Evolutionary conservation across 805 yeast species (phyloP).

Genomic region (Lipomyces starkeyi): DNA sequence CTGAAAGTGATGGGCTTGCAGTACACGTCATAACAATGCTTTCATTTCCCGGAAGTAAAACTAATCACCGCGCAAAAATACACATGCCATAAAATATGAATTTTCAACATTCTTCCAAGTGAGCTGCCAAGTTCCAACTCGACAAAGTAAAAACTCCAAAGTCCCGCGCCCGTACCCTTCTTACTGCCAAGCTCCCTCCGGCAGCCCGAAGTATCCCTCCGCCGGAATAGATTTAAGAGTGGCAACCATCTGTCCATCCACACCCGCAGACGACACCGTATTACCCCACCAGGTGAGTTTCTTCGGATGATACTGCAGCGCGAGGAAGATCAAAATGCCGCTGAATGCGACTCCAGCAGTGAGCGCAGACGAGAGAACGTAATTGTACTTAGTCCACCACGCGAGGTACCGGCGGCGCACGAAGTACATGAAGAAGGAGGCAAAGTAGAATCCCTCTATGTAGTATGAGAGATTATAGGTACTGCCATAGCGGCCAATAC

Average conservation of each 20-base stretch:
- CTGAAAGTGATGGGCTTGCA: too few species aligned
- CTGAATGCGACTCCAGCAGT: conserved; percentile 71
- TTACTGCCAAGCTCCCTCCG: conserved; percentile 44
- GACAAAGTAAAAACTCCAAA: neutral
- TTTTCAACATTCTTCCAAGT: too few species aligned
- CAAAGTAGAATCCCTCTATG: conserved; percentile 51
- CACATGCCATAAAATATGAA: too few species aligned
- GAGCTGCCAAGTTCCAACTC: too few species aligned
- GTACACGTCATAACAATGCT: too few species aligned
- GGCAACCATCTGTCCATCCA: conserved; percentile 27
- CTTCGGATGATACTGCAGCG: conserved; percentile 50
- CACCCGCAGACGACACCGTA: conserved; percentile 36
- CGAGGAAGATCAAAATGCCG: conserved; percentile 63
- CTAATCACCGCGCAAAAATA: too few species aligned
- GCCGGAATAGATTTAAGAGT: conserved; percentile 20
- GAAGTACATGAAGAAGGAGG: conserved; percentile 62
- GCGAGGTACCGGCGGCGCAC: conserved; percentile 60
- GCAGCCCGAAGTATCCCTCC: conserved; percentile 39
- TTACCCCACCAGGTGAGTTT: conserved; percentile 66
- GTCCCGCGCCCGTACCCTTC: too few species aligned
- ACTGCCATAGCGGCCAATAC: conserved; percentile 31
- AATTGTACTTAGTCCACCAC: conserved; percentile 82
- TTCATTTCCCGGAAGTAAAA: too few species aligned
- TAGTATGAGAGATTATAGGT: conserved; percentile 42
- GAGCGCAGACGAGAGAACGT: conserved; percentile 66